Conservation (phyloP, 768 basidiomycete species). For the Boletus tomentosulus region DNA sequence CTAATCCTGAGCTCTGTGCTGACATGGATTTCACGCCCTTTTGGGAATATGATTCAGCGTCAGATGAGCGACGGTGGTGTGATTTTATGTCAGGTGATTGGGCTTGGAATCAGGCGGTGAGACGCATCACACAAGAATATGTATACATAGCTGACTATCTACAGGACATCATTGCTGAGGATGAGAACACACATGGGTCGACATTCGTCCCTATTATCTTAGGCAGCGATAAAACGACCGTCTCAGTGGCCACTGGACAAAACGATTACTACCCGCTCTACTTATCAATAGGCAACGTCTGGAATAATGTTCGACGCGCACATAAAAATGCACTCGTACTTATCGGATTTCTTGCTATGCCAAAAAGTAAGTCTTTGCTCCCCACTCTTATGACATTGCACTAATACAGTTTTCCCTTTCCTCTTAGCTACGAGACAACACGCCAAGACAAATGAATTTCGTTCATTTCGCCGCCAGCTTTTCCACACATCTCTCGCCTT, state of each 20-base stretch:
- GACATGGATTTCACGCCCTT: background rate
- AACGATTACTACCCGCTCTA: constrained; percentile 14
- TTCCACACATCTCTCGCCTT: constrained; percentile 24
- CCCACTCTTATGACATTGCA: background rate
- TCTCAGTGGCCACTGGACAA: constrained; percentile 12
- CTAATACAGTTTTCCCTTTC: too few relatives aligned
- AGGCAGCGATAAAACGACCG: constrained; percentile 15
- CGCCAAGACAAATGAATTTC: constrained; percentile 13
- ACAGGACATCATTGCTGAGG: too few relatives aligned
- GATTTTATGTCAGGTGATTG: constrained; percentile 2
- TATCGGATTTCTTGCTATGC: constrained; percentile 27
- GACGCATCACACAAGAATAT: background rate
- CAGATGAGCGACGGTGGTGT: background rate
- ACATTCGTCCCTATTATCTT: constrained; percentile 12
- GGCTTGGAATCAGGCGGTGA: constrained; percentile 3
- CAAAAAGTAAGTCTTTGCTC: constrained; percentile 24
- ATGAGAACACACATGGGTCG: background rate
- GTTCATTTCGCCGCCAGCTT: constrained; percentile 27
- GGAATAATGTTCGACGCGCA: constrained; percentile 5
- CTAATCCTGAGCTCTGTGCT: background rate
- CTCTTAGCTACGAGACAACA: constrained; percentile 8
- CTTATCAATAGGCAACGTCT: constrained; percentile 12
- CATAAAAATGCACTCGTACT: constrained; percentile 6
- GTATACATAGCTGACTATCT: too few relatives aligned
- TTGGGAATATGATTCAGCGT: too few relatives aligned